phyloP scores from a whole-genome alignment of 345 rosid species.

The Angophora floribunda region DNA sequence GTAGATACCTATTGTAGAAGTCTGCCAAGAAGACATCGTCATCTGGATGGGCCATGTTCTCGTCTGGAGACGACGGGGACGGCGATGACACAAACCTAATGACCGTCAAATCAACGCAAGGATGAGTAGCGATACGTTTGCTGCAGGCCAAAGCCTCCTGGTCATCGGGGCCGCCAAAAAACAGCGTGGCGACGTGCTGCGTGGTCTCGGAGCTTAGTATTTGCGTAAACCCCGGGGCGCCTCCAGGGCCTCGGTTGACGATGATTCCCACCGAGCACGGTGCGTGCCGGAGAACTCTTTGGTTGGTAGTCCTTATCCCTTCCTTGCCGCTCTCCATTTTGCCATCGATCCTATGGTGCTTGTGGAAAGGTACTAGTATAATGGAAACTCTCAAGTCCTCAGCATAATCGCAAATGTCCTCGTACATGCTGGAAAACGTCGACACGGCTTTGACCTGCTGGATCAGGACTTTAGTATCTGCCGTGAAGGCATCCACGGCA shows the following conservation, averaged over 20 bases:
- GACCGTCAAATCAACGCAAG: slow-evolving; percentile 42
- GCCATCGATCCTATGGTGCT: slow-evolving; percentile 80
- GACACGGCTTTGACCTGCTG: slow-evolving; percentile 60
- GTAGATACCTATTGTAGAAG: slow-evolving; percentile 44
- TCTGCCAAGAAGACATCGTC: slow-evolving; percentile 43
- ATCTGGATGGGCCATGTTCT: slow-evolving; percentile 29
- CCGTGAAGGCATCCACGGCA: slow-evolving; percentile 42
- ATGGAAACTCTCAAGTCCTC: slow-evolving; percentile 71
- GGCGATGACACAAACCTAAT: slow-evolving; percentile 29
- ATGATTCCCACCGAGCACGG: slow-evolving; percentile 74
- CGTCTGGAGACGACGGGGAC: not conserved
- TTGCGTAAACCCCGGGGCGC: slow-evolving; percentile 37
- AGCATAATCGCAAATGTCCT: slow-evolving; percentile 56
- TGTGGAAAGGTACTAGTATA: slow-evolving; percentile 72
- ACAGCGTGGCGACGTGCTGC: slow-evolving; percentile 58
- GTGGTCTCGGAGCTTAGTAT: slow-evolving; percentile 30
- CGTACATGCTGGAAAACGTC: slow-evolving; percentile 30
- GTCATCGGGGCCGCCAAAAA: slow-evolving; percentile 89
- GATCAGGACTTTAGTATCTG: slow-evolving; percentile 35
- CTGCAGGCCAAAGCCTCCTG: slow-evolving; percentile 81
- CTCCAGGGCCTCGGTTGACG: slow-evolving; percentile 58
- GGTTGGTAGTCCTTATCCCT: slow-evolving; percentile 50
- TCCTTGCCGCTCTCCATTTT: slow-evolving; percentile 53
- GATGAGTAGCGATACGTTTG: slow-evolving; percentile 35
- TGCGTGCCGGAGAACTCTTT: slow-evolving; percentile 64